These are phyloP conservation scores for Orobanche coerulescens DNA, from an alignment of 257 asterid species.

Conservation along the genomic window DNA sequence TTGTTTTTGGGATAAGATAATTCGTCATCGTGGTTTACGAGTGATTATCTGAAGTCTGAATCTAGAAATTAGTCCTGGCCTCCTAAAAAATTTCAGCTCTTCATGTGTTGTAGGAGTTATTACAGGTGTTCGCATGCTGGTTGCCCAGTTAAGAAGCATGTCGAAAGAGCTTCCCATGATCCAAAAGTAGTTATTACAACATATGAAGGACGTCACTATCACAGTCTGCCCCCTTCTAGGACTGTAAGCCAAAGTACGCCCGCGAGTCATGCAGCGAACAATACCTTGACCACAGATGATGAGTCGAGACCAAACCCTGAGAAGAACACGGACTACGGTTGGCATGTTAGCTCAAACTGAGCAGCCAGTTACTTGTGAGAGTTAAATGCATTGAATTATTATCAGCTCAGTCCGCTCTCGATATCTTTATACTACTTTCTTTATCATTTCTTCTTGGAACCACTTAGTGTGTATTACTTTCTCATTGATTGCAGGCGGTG, in stretches of 20 bases:
- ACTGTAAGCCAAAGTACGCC: constrained; percentile 32
- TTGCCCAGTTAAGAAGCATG: constrained; percentile 85
- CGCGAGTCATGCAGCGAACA: constrained; percentile 29
- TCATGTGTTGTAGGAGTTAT: constrained; percentile 56
- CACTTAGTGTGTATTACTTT: constrained; percentile 20
- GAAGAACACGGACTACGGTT: constrained; percentile 33
- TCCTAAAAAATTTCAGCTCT: constrained; percentile 19
- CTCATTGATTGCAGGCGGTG: constrained; percentile 24
- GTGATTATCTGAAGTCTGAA: neutral
- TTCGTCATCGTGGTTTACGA: neutral
- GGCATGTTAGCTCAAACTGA: constrained; percentile 55
- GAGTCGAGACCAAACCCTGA: constrained; percentile 46
- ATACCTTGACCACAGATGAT: constrained; percentile 26
- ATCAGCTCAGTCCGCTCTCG: constrained; percentile 9
- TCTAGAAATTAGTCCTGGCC: neutral
- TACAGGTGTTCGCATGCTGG: constrained; percentile 80
- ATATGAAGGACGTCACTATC: constrained; percentile 76
- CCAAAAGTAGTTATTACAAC: constrained; percentile 65
- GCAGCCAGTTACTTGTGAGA: neutral
- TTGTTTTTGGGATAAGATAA: neutral
- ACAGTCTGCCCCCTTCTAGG: constrained; percentile 52
- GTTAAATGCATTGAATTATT: neutral
- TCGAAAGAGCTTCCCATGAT: constrained; percentile 83
- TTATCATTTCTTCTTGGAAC: constrained; percentile 8
- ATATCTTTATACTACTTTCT: neutral